Conservation (phyloP, 1,284 basidiomycete species). For the Pseudozyma thailandica region DNA sequence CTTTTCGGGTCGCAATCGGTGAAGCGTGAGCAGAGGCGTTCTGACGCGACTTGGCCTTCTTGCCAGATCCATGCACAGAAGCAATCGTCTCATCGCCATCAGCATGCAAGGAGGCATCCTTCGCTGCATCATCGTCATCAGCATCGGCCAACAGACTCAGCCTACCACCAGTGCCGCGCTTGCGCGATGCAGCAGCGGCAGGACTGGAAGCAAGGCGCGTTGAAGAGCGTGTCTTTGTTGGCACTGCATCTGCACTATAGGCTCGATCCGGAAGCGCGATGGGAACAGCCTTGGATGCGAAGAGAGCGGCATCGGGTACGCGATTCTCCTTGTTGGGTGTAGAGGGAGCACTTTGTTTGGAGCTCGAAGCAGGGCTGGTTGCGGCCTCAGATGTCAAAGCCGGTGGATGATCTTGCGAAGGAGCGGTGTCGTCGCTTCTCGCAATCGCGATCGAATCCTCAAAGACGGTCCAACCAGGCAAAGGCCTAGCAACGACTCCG, state of each 20-base stretch:
- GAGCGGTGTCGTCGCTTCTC: slow-evolving; percentile 23
- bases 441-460: slow-evolving; percentile 14
- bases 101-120: slow-evolving; percentile 3
- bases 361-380: slow-evolving; percentile 10
- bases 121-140: slow-evolving; percentile 17
- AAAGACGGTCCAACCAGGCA: slow-evolving; percentile 35
- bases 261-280: slow-evolving; percentile 29
- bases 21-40: not conserved
- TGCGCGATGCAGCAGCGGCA: slow-evolving; percentile 12
- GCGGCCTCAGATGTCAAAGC: not conserved
- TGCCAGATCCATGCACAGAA: slow-evolving; percentile 6
- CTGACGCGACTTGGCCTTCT: slow-evolving; percentile 17
- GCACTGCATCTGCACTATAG: slow-evolving; percentile 26
- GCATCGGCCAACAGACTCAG: slow-evolving; percentile 43
- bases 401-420: slow-evolving; percentile 27
- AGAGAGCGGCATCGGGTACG: slow-evolving; percentile 19
- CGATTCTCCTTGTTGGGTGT: slow-evolving; percentile 48
- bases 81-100: slow-evolving; percentile 15
- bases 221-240: slow-evolving; percentile 21
- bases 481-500: slow-evolving; percentile 31
- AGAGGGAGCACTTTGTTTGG: slow-evolving; percentile 7
- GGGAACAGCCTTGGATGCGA: slow-evolving; percentile 29
- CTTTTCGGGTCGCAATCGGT: slow-evolving; percentile 6
- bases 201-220: slow-evolving; percentile 18
- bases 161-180: slow-evolving; percentile 43